These are phyloP conservation scores for Conoideocrella luteorostrata DNA, from an alignment of 2,329 filamentous ascomycete species.

Conservation along the genomic window DNA sequence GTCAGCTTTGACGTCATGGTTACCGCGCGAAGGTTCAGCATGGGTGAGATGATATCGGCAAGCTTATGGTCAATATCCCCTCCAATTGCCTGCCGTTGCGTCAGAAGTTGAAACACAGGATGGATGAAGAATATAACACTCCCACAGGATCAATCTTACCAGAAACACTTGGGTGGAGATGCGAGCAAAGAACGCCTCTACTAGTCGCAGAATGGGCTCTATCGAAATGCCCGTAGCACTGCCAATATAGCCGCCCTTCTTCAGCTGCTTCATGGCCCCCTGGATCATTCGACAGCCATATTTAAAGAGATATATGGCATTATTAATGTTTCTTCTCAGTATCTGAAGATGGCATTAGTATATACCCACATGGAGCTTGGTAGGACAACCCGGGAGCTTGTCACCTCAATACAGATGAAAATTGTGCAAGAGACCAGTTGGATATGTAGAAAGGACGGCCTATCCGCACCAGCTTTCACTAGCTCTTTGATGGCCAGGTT, in stretches of 20 bases:
- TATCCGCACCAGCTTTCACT: constrained; percentile 1
- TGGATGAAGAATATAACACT: too few relatives aligned
- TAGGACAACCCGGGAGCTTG: too few relatives aligned
- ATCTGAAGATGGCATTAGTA: not conserved
- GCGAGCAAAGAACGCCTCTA: constrained; percentile 8
- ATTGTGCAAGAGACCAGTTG: constrained; percentile 10
- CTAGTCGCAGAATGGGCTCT: constrained; percentile 3
- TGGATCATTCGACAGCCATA: constrained; percentile 6
- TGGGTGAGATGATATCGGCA: constrained; percentile 4
- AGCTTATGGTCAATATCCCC: constrained; percentile 6
- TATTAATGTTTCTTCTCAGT: constrained; percentile 3
- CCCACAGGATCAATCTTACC: too few relatives aligned
- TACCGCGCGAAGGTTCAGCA: constrained; percentile 2
- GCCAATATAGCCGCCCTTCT: not conserved
- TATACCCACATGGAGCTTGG: too few relatives aligned
- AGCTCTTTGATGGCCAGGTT: constrained; percentile 7
- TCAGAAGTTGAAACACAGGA: too few relatives aligned
- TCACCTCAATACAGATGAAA: constrained; percentile 11
- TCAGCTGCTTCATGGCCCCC: not conserved
- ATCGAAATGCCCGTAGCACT: constrained; percentile 1
- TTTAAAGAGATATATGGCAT: constrained; percentile 7
- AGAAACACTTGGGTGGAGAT: constrained; percentile 7
- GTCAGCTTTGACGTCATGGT: not conserved
- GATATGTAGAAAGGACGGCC: constrained; percentile 4
- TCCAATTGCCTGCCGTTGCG: constrained; percentile 2